Percentiles rank a stretch among this genome's conserved stretches.
These are phyloP conservation scores for Hymenoscyphus occultus DNA, from an alignment of 2,329 filamentous ascomycete genomes.

Conservation along the genomic window DNA sequence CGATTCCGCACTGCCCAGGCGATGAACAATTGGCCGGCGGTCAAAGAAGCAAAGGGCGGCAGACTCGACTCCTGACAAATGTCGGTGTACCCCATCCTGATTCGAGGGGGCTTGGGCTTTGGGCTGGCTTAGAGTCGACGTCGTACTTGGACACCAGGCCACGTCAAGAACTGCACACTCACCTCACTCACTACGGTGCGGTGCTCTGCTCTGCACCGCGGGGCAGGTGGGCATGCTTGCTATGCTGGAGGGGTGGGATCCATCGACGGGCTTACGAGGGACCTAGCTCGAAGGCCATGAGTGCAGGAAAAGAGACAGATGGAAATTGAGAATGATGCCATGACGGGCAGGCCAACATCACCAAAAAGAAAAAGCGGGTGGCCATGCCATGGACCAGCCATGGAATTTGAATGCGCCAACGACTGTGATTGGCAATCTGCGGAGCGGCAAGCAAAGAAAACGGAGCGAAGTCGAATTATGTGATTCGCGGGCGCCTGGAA, in stretches of 20 bases:
- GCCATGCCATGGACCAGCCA: background rate
- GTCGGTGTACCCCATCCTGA: conserved; percentile 16
- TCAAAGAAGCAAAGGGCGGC: conserved; percentile 6
- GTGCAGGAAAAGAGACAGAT: background rate
- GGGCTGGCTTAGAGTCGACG: background rate
- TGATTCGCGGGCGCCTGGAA: conserved; percentile 11
- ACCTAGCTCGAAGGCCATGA: background rate
- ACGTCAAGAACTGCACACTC: conserved; percentile 12
- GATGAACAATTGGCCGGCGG: conserved; percentile 4
- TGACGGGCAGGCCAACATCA: background rate
- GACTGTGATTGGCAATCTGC: conserved; percentile 10
- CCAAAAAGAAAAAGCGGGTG: background rate
- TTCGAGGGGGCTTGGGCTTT: conserved; percentile 8
- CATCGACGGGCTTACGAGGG: background rate
- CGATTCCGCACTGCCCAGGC: background rate
- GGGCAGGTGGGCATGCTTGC: background rate
- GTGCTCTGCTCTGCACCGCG: background rate
- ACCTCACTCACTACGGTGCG: background rate
- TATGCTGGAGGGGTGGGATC: conserved; percentile 8
- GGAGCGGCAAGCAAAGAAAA: background rate
- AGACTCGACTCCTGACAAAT: conserved; percentile 12
- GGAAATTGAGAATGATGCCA: background rate
- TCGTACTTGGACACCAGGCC: background rate
- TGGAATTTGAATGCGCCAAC: conserved; percentile 3
- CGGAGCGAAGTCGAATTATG: conserved; percentile 11